phyloP scores from a whole-genome alignment of 345 rosid genomes.

The Gossypium herbaceum region DNA sequence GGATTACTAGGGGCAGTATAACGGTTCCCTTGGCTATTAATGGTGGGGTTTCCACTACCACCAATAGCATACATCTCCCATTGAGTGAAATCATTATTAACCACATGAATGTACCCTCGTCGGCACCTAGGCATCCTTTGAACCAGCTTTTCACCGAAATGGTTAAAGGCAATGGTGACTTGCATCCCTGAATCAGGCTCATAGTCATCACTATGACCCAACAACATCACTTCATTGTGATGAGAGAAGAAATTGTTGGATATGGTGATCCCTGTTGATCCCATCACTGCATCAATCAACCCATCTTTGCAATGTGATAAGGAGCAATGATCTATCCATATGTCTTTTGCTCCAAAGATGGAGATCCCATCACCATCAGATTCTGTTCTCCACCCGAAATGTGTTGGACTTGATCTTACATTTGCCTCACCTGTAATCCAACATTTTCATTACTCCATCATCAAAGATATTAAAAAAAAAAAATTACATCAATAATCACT shows the following conservation, averaged over 20 bases:
- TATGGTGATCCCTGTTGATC: slow-evolving; percentile 86
- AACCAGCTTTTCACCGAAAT: slow-evolving; percentile 81
- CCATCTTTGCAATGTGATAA: slow-evolving; percentile 93
- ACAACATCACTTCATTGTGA: slow-evolving; percentile 94
- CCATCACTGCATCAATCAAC: slow-evolving; percentile 89
- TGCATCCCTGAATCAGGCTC: slow-evolving; percentile 91
- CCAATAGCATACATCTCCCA: slow-evolving; percentile 99
- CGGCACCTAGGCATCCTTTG: slow-evolving; percentile 96
- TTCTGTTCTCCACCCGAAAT: slow-evolving; percentile 66
- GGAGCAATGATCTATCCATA: slow-evolving; percentile 97
- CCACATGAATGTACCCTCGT: slow-evolving; percentile 89
- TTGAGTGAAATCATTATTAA: slow-evolving; percentile 81
- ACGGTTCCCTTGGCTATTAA: slow-evolving; percentile 93
- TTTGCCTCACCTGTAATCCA: slow-evolving; percentile 55
- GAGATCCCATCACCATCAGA: slow-evolving; percentile 99
- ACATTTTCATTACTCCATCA: too few species aligned
- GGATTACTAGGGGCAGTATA: slow-evolving; percentile 77
- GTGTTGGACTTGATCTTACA: slow-evolving; percentile 81
- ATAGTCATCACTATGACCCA: slow-evolving; percentile 89
- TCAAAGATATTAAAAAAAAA: too few species aligned
- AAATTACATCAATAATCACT: too few species aligned
- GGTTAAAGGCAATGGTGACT: slow-evolving; percentile 94
- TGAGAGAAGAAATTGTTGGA: slow-evolving; percentile 92
- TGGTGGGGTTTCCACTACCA: slow-evolving; percentile 93
- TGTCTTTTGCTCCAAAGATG: slow-evolving; percentile 78